Percentiles rank a stretch among this genome's conserved stretches.
Conservation (phyloP, 495 filamentous ascomycete genomes). For the Neurospora terricola region DNA sequence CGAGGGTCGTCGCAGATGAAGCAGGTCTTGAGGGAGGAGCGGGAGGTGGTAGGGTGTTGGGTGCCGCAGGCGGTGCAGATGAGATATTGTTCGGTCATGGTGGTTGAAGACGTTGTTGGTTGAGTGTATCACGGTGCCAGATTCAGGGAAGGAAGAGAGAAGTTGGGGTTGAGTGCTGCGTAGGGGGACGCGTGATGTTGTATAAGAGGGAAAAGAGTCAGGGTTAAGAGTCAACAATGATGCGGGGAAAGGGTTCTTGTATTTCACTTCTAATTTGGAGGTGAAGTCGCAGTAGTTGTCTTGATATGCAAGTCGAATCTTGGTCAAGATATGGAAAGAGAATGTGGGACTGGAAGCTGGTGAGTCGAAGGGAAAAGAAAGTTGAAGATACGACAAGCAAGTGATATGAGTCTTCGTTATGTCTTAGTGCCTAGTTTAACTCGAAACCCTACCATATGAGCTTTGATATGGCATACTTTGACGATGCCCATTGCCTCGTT, state of each 20-base stretch:
- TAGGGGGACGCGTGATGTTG: not conserved
- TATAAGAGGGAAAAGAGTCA: not conserved
- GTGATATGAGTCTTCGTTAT: not conserved
- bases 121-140: not conserved
- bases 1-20: constrained; percentile 70
- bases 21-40: constrained; percentile 41
- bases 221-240: not conserved
- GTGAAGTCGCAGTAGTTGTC: not conserved
- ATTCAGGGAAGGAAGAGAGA: not conserved
- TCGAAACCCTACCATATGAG: not conserved
- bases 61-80: constrained; percentile 63
- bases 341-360: not conserved
- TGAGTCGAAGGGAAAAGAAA: not conserved
- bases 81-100: constrained; percentile 2
- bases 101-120: not conserved
- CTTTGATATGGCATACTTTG: not conserved
- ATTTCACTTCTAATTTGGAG: not conserved
- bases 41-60: constrained; percentile 47
- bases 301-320: not conserved
- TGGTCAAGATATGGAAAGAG: not conserved
- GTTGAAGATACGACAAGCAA: not conserved
- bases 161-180: not conserved
- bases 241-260: not conserved
- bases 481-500: not conserved
- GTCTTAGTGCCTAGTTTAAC: not conserved